Evolutionary conservation across 129 eudicot genomes (phyloP).

Genomic region (Chrysanthemum lavandulifolium): DNA sequence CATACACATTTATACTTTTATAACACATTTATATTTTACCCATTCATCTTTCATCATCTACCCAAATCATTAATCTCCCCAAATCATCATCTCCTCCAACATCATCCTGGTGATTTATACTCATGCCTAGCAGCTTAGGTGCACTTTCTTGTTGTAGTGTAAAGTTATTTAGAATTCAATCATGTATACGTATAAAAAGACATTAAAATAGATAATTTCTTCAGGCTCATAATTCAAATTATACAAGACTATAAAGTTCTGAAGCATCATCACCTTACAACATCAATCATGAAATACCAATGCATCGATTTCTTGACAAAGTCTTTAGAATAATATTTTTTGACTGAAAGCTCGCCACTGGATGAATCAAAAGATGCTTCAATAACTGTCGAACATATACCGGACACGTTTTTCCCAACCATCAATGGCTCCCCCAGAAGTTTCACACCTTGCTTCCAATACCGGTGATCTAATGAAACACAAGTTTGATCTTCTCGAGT

Average conservation of each 20-base stretch:
- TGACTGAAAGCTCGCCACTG: conserved; percentile 50
- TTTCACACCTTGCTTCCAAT: conserved; percentile 94
- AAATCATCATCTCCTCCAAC: no score
- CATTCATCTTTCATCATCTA: no score
- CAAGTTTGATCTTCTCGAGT: background rate
- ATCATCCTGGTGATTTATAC: no score
- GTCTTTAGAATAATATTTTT: background rate
- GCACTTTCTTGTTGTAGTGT: no score
- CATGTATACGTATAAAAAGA: no score
- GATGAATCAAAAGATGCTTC: conserved; percentile 65
- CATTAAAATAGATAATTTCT: no score
- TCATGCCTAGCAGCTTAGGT: no score
- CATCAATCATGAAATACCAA: conserved; percentile 2
- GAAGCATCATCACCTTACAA: background rate
- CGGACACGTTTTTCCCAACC: conserved; percentile 22
- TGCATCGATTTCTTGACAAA: background rate
- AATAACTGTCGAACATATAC: conserved; percentile 35
- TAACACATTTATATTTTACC: no score
- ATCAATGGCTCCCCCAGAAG: conserved; percentile 53
- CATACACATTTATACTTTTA: no score
- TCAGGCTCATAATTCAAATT: no score
- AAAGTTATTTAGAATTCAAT: no score
- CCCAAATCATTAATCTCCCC: no score
- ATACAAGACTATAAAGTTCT: background rate
- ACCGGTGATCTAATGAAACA: conserved; percentile 56